Evolutionary conservation across 2,329 filamentous ascomycete genomes (phyloP).

Genomic region (Penicillium hordei): DNA sequence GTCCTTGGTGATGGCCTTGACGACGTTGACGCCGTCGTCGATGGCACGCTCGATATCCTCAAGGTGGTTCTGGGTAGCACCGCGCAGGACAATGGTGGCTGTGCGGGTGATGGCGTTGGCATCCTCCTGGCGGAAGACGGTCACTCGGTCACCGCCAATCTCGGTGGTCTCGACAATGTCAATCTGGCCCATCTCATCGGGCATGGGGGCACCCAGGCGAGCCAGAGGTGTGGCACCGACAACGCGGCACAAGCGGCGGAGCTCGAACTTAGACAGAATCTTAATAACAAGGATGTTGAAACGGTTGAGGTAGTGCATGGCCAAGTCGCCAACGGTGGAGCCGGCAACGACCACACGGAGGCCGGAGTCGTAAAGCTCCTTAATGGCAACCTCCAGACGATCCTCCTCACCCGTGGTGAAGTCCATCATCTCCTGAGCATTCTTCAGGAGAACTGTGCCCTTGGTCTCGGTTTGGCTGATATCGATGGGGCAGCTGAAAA

Average conservation of each 20-base stretch:
- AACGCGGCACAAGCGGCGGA: constrained; percentile 90
- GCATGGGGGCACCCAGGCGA: constrained; percentile 94
- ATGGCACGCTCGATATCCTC: constrained; percentile 96
- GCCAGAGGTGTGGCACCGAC: constrained; percentile 96
- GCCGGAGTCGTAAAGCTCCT: constrained; percentile 93
- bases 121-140: constrained; percentile 91
- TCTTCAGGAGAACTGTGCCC: constrained; percentile 94
- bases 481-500: constrained; percentile 95
- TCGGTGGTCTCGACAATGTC: constrained; percentile 96
- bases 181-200: constrained; percentile 96
- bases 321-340: constrained; percentile 90
- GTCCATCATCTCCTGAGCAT: constrained; percentile 97
- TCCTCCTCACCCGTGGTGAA: constrained; percentile 96
- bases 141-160: constrained; percentile 96
- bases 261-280: constrained; percentile 96
- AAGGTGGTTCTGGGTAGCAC: constrained; percentile 95
- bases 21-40: constrained; percentile 96
- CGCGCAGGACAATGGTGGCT: constrained; percentile 88
- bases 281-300: constrained; percentile 96
- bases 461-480: constrained; percentile 97
- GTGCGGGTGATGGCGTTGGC: constrained; percentile 81
- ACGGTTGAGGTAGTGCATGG: constrained; percentile 96
- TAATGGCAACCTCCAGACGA: constrained; percentile 86
- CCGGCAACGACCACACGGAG: constrained; percentile 89
- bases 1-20: constrained; percentile 97